Percentiles rank a stretch among this genome's conserved stretches.
These are phyloP conservation scores for Pseudogymnoascus sp. DNA, from an alignment of 2,329 filamentous ascomycete species.

Conservation along the genomic window DNA sequence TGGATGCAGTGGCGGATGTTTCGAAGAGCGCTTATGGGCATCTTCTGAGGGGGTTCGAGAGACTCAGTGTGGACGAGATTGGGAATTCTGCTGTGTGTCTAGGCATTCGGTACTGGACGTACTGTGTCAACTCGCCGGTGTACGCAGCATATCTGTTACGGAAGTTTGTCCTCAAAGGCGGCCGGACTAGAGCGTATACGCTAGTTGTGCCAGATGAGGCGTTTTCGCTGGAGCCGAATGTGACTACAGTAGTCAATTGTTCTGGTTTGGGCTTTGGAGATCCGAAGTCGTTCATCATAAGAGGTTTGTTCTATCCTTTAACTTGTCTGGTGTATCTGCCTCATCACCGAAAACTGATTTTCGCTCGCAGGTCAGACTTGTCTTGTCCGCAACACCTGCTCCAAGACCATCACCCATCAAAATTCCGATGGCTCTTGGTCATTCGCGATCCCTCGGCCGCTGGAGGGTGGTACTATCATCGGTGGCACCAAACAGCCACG, in stretches of 20 bases:
- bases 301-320: constrained; percentile 20
- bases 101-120: constrained; percentile 35
- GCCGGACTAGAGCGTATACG: constrained; percentile 21
- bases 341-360: background rate
- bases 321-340: background rate
- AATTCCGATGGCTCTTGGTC: constrained; percentile 56
- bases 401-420: constrained; percentile 50
- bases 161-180: constrained; percentile 34
- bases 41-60: background rate
- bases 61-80: background rate
- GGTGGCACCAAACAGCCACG: constrained; percentile 58
- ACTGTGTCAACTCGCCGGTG: constrained; percentile 36
- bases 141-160: constrained; percentile 36
- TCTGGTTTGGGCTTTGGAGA: constrained; percentile 38
- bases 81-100: constrained; percentile 22
- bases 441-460: constrained; percentile 54
- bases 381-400: constrained; percentile 38
- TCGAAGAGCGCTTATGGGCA: background rate
- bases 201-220: constrained; percentile 30
- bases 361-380: constrained; percentile 36
- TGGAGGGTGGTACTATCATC: constrained; percentile 57
- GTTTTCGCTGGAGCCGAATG: constrained; percentile 30
- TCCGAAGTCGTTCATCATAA: constrained; percentile 36
- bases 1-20: constrained; percentile 22
- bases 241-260: constrained; percentile 37